Base-by-base conservation (phyloP, 192 early-diverging fungal species). In the Coemansia sp. region DNA sequence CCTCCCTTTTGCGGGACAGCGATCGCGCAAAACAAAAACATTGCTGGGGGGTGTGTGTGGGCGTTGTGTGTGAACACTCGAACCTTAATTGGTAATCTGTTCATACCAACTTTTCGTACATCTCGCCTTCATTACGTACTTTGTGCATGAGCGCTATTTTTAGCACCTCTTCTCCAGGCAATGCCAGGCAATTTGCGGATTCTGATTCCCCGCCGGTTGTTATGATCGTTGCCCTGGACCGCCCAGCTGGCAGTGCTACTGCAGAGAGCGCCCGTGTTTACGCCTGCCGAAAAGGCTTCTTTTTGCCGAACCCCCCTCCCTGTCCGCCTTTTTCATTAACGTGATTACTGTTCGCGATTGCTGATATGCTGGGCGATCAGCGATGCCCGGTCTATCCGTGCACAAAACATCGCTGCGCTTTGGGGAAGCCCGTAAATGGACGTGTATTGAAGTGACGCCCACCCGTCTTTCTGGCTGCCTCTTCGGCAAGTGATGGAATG, bases 101-200 rank as follows among this genome's bases (percentile, higher is more conserved):
- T 54, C 52, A 32, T 54, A 38, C 35, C 35, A 16, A n/a, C 35
- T 14, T 11, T 16, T 16, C 11, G 35, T 35, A 19, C 31, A 43
- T 18, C 16, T 3, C 16, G 19, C 5, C 23, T 24, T 45, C 28
- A 58, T 58, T 58, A 58, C 56, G 56, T 58, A 46, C 28, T 46
- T 58, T 48, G 56, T 58, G 56, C 45, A 58, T 58, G 56, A 27
- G 10, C 12, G 19, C 56, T 56, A 56, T 44, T 44, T 44, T 44
- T 56, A 44, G 55, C 14, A 14, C 28, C 5, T 5, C 48, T n/a
- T 18, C 48, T 28, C 25, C 12, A 50, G 16, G 42, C 42, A 25
- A 28, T n/a, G 9, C 25, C 12, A 50, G 16, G 42, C 42, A 25
- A 28, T n/a, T 50, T 30, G 56, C 44, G 6, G 44, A 21, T 58